Evolutionary conservation across 306 rosid genomes (phyloP), one percentile per base, ranked within the genome.

Genomic region (Vachellia collinsii): DNA sequence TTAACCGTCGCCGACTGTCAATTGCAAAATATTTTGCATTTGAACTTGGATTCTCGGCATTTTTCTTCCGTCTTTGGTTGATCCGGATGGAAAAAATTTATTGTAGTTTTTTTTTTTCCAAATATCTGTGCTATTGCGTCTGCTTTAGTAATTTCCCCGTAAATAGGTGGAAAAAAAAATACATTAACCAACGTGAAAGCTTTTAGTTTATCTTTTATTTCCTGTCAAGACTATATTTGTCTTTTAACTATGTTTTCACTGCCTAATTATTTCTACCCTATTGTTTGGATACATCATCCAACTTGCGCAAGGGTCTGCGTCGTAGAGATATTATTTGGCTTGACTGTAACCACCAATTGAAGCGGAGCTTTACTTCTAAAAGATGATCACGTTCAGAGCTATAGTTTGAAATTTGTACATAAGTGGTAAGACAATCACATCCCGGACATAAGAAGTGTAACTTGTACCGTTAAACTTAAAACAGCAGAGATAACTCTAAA

Each of bases 341-440:
- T 9, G 64, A 20, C 64, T 8, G 14, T 58, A 39, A 6, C n/a
- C 13, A 63, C 22, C 48, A 7, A 3, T 9, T 19, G 36, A 68
- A 68, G 51, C 51, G 4, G 47, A 42, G 17, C 51, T 42, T 41
- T 0, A 54, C 23, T 34, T 50, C 64, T 34, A 51, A 36, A 46
- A 34, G 64, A 51, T 34, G 63, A 29, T 14, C 10, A 46, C 5
- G 59, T 16, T 36, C 54, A 25, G 5, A 34, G 10, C 44, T 17
- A 14, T 36, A 9, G 0, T 10, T 50, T 36, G 41, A 51, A 51
- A 72, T 51, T 34, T 72, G 46, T 50, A 51, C 77, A 48, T 4
- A 36, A 72, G 77, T 50, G 77, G 64, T 36, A 51, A 72, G 44
- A 19, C 46, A 72, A 50, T 72, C 77, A 71, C 76, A 34, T 50